Conservation (phyloP, 352 stramenopile genomes). For the Pythium coloratum region DNA sequence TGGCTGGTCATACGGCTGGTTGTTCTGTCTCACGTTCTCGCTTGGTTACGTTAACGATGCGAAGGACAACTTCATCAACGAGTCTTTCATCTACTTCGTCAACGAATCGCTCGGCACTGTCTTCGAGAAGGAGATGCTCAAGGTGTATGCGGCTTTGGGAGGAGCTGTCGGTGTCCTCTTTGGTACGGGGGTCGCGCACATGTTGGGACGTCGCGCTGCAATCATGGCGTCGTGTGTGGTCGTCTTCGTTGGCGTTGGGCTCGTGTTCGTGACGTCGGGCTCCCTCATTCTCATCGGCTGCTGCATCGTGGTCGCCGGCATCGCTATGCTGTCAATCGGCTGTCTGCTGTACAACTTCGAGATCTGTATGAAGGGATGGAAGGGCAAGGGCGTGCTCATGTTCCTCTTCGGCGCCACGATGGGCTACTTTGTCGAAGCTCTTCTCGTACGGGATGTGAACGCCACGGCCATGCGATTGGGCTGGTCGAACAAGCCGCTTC, state of each 20-base stretch:
- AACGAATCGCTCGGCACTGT: slow-evolving; percentile 42
- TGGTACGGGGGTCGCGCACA: slow-evolving; percentile 50
- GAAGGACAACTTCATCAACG: slow-evolving; percentile 77
- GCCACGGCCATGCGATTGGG: slow-evolving; percentile 55
- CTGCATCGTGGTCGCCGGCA: slow-evolving; percentile 61
- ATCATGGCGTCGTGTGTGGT: slow-evolving; percentile 61
- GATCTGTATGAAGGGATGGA: slow-evolving; percentile 85
- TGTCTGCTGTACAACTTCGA: slow-evolving; percentile 88
- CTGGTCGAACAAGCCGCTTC: slow-evolving; percentile 67
- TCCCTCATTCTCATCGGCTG: slow-evolving; percentile 70
- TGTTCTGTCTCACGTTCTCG: slow-evolving; percentile 80
- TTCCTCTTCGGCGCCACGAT: slow-evolving; percentile 73
- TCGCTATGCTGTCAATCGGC: slow-evolving; percentile 76
- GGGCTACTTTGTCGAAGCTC: slow-evolving; percentile 75
- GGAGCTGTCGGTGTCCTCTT: slow-evolving; percentile 52
- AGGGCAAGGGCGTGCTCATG: slow-evolving; percentile 84
- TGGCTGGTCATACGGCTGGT: slow-evolving; percentile 78
- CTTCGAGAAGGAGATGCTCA: slow-evolving; percentile 68
- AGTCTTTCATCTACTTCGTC: slow-evolving; percentile 85
- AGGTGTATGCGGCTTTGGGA: slow-evolving; percentile 64
- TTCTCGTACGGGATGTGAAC: slow-evolving; percentile 75
- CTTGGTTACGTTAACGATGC: slow-evolving; percentile 78
- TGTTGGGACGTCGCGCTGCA: slow-evolving; percentile 62
- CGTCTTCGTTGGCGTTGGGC: slow-evolving; percentile 56
- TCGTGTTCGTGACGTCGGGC: slow-evolving; percentile 71